Base-by-base conservation (phyloP, 371 early-diverging fungal species). In the Mucor irregularis region DNA sequence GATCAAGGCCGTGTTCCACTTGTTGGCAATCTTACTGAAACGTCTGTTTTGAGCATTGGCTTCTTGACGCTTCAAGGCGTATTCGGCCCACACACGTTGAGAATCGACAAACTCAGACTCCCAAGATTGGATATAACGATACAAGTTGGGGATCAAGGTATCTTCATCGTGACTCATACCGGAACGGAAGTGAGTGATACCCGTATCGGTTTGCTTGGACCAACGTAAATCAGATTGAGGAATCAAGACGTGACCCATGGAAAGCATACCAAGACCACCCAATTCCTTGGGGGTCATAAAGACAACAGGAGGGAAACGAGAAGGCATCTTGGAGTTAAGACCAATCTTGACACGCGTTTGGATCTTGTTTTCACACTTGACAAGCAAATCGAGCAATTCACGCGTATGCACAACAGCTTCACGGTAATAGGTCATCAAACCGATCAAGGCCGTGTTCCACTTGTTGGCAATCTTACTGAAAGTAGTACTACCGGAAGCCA, bases 291-390 rank as follows among this genome's bases (percentile, higher is more conserved):
- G 71, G 1, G 67, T 66, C 61, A 91, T 93, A 74, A 97, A 95
- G 1, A 98, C 90, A 4, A 95, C 95, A 16, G 96, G 96, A 34
- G 99, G 99, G 89, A 99, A 99, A 71, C 99, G 88, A 26, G 87
- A 87, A 56, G 99, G 98, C 98, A 99, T 99, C 80, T 99, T 99
- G 44, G 94, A 93, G 80, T 99, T 99, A 61, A 99, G 87, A 63
- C 97, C 98, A 74, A 95, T 95, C 88, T 98, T 99, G 74, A 99
- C 90, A 77, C 96, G 89, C n/a, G 96, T 94, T 73, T 98, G 97
- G 46, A 99, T 94, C 83, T 96, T 97, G 76, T 94, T 95, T 73
- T 99, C 99, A 61, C 88, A 89, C 76, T 95, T 95, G 70, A 96
- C 94, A 34, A 99, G 82, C 55, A 97, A 81, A 75, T 99, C 98